Percentiles rank a stretch among this genome's conserved stretches.
Conservation (phyloP, 2,329 filamentous ascomycete genomes). For the Zymoseptoria brevis region DNA sequence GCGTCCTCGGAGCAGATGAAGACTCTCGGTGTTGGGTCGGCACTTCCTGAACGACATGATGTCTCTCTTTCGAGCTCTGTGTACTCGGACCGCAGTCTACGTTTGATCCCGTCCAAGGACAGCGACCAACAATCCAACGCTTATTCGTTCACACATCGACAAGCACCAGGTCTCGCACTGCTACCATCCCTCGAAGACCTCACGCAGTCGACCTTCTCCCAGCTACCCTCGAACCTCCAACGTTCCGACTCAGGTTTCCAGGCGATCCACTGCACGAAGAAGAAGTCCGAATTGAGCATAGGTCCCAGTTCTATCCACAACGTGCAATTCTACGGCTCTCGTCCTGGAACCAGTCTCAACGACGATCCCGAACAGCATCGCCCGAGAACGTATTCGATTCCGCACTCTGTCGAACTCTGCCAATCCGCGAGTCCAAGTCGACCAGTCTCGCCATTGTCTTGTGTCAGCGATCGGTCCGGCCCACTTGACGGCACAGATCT, state of each 20-base stretch:
- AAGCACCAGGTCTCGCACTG: constrained; percentile 5
- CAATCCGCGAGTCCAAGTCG: constrained; percentile 13
- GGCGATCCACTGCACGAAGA: constrained; percentile 1
- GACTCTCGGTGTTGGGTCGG: not conserved
- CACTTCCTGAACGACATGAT: not conserved
- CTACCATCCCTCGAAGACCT: constrained; percentile 7
- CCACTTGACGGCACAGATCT: constrained; percentile 2
- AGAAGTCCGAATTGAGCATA: constrained; percentile 3
- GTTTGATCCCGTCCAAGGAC: not conserved
- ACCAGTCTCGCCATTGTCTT: constrained; percentile 3
- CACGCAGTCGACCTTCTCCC: not conserved
- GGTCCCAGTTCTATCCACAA: constrained; percentile 15
- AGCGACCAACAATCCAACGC: not conserved
- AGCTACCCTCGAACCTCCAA: not conserved
- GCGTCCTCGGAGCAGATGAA: not conserved
- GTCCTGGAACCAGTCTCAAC: constrained; percentile 11
- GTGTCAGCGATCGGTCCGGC: constrained; percentile 3
- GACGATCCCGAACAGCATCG: constrained; percentile 12
- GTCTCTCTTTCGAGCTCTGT: constrained; percentile 7
- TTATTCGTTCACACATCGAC: constrained; percentile 5
- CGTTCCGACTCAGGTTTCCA: not conserved
- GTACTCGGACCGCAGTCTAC: constrained; percentile 4
- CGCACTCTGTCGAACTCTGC: constrained; percentile 8
- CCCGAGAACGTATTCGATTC: constrained; percentile 14
- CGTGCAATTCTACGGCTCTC: constrained; percentile 20